These are phyloP conservation scores for Dictyophora rubrovolvata DNA, from an alignment of 768 basidiomycete species.

Conservation along the genomic window DNA sequence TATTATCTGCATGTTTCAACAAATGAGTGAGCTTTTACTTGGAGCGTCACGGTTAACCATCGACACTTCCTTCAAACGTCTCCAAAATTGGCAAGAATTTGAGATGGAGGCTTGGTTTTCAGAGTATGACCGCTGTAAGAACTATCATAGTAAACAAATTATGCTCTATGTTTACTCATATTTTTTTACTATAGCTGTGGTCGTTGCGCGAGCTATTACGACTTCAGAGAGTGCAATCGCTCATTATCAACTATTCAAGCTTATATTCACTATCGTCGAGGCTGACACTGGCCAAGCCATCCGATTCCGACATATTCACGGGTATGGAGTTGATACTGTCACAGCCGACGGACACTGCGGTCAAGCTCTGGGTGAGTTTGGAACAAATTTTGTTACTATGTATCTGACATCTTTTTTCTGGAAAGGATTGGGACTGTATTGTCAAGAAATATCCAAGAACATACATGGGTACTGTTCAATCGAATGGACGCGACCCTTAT, in stretches of 20 bases:
- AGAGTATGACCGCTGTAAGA: slow-evolving; percentile 7
- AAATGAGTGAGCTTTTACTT: slow-evolving; percentile 15
- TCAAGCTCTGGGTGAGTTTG: slow-evolving; percentile 1
- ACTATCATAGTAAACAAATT: no score
- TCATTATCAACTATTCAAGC: no score
- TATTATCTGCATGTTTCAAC: slow-evolving; percentile 18
- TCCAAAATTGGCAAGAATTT: slow-evolving; percentile 15
- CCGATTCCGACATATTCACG: slow-evolving; percentile 17
- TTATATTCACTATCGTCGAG: slow-evolving; percentile 16
- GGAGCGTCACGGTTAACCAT: slow-evolving; percentile 7
- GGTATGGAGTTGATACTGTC: slow-evolving; percentile 13
- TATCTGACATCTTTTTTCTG: no score
- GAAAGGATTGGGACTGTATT: slow-evolving; percentile 16
- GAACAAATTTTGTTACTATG: no score
- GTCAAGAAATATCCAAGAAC: slow-evolving; percentile 4
- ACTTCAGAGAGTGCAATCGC: slow-evolving; percentile 19
- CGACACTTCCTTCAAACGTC: slow-evolving; percentile 15
- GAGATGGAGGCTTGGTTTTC: slow-evolving; percentile 14
- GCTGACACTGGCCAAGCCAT: slow-evolving; percentile 14
- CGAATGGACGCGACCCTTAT: slow-evolving; percentile 5
- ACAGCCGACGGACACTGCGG: slow-evolving; percentile 20
- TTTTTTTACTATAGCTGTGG: slow-evolving; percentile 13
- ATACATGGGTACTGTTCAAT: slow-evolving; percentile 9
- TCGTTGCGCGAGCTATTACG: slow-evolving; percentile 18
- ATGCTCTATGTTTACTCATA: no score